Evolutionary conservation across 1,139 yeast genomes (phyloP), one percentile per base, ranked within the genome.

Genomic region (Ogataea hybrid): DNA sequence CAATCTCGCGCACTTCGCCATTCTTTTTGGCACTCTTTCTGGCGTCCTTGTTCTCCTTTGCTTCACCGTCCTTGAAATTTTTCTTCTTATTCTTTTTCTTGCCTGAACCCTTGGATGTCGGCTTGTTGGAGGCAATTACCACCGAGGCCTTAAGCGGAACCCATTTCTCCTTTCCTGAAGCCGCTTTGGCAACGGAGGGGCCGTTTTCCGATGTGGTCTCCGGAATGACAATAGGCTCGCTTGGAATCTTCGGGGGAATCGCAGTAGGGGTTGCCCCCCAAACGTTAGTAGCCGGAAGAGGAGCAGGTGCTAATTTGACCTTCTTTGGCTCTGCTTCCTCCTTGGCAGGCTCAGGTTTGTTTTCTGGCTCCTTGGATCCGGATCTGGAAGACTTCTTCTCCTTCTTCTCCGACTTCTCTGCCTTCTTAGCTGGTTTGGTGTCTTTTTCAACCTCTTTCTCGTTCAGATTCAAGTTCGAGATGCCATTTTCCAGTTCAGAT

Each of bases 71-170:
- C 35, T 48, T 47, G 33, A 32, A 32, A 33, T 30, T 44, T 46
- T 52, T 53, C 38, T 44, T 43, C 42, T 49, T 51, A 50, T 49
- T 52, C 39, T 50, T 50, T 10, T 51, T 34, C 12, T 44, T 40
- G 15, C 47, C 46, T 16, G 36, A 42, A 22, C 46, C 42, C 20
- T 43, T 35, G 7, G 43, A 15, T 7, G 32, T 43, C 35, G 36
- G 50, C 51, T 53, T 62, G 54, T 47, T 56, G 3, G 57, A 35
- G 39, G 53, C 63, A 30, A 79, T 71, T 47, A 77, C 70, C 39
- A 77, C 79, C 42, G 84, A 82, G 23, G 92, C 94, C 52, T 79
- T 77, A 60, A 83, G 81, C n/a, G 95, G 95, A 35, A 86, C 84
- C 95, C 95, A 88, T 64, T 87, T 87, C 56, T 84, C 89, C 52